A percentile compares a stretch with the other conserved stretches of the same genome.
phyloP scores from a whole-genome alignment of 225 moss, liverwort and hornwort species.

The Ulota crispa region DNA sequence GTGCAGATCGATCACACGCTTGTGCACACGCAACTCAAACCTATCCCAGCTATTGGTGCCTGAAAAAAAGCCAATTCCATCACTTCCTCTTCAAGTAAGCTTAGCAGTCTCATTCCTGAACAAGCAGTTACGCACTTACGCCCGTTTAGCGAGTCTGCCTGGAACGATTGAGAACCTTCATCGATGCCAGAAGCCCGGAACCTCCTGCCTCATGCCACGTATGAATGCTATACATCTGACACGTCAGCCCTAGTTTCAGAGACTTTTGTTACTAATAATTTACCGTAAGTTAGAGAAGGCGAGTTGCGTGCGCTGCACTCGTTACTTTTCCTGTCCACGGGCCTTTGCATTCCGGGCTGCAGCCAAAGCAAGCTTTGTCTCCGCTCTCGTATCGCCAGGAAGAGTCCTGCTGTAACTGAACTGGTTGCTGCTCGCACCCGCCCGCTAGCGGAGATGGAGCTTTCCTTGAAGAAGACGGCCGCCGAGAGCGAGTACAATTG shows the following conservation, averaged over 20 bases:
- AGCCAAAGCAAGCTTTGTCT: not conserved
- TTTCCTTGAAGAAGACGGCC: slow-evolving; percentile 82
- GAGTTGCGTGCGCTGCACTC: not conserved
- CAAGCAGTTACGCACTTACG: too few relatives aligned
- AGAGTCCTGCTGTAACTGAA: not conserved
- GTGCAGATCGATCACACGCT: slow-evolving; percentile 80
- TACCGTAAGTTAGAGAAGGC: too few relatives aligned
- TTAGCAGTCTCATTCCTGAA: not conserved
- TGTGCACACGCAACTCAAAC: slow-evolving; percentile 76
- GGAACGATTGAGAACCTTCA: too few relatives aligned
- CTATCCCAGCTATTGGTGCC: slow-evolving; percentile 89
- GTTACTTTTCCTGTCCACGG: not conserved
- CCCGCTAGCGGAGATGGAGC: slow-evolving; percentile 47
- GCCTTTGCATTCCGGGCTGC: not conserved
- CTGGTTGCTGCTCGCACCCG: not conserved
- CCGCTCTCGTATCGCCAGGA: not conserved
- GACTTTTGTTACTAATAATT: too few relatives aligned
- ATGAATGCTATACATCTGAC: too few relatives aligned
- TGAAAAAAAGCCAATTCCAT: slow-evolving; percentile 12
- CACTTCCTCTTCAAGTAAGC: not conserved
- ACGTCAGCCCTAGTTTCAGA: too few relatives aligned
- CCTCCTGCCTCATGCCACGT: too few relatives aligned
- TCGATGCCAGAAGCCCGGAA: too few relatives aligned
- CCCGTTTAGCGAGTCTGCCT: not conserved
- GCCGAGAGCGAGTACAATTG: slow-evolving; percentile 92